Evolutionary conservation across 176 grass and related monocot genomes (phyloP), one percentile per base, ranked within the genome.

Genomic region (Oryza punctata): DNA sequence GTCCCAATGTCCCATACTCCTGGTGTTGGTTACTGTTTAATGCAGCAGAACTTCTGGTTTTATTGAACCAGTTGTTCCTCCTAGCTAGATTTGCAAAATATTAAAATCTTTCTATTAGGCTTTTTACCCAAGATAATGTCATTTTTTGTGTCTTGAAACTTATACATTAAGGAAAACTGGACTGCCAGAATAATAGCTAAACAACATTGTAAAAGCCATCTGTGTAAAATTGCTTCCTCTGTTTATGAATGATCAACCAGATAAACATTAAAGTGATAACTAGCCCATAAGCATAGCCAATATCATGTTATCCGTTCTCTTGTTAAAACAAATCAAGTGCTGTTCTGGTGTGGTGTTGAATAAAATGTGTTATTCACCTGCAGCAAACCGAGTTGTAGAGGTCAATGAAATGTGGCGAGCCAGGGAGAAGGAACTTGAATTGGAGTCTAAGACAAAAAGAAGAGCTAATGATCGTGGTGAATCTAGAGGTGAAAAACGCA

Each of bases 371-470:
- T 60, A 1, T 84, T 38, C 86, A 35, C 23, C 28, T 76, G 64
- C 84, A 94, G 86, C 92, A 70, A 94, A 94, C 84, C 82, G 83
- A 69, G 80, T 78, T 73, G 80, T 91, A 27, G 92, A 91, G 83
- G 86, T 94, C 49, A 68, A 84, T 57, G 83, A 94, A 74, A 91
- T 94, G 86, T 91, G 92, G 89, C 79, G 70, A 66, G 86, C 92
- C 32, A 86, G 92, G 70, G 86, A 89, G 21, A 91, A 91, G 82
- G 92, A 94, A 29, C 29, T 65, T 59, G 92, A 87, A 16, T 66
- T 91, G 44, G 84, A 94, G 77, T 72, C 63, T 30, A 91, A 82
- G 77, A 27, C 65, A 44, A 69, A 77, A 40, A 44, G 26, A 46
- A 72, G 57, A 75, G 71, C 28, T 45, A 70, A 40, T 45, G 63